Base-by-base conservation (phyloP, 305 asterid species). In the Fraxinus baroniana region DNA sequence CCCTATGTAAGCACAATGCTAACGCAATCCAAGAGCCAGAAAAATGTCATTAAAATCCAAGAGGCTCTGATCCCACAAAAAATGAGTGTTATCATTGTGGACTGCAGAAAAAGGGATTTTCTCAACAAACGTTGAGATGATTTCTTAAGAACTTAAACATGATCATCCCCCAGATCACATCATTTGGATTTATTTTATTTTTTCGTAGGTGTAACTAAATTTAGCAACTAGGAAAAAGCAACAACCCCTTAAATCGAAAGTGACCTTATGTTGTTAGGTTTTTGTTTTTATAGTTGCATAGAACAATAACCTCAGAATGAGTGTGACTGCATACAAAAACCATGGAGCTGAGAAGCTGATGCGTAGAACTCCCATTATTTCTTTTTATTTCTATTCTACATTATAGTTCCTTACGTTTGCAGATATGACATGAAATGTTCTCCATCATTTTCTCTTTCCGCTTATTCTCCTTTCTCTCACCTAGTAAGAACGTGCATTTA, bases 71-170 rank as follows among this genome's bases (percentile, higher is more conserved):
- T 7, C 20, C 33, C 76, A 26, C 30, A 74, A 55, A 36, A 80
- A 77, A 24, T 22, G 60, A 39, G 72, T 36, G 28, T 12, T 33
- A 17, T 46, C 76, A 57, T 30, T 80, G 32, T n/a, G 26, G 62
- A 55, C 15, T 71, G 80, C 72, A 30, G 35, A 26, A 28, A 68
- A 3, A 37, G 36, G 20, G 32, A 10, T 68, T 13, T 68, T 28
- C 71, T 49, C 10, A 70, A 80, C 9, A 46, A 80, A 78, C 57
- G 4, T 41, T 33, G 22, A 68, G 44, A 41, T 64, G 9, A 64
- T 64, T 64, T 26, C 74, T 66, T 28, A 32, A 57, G 44, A 32
- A 13, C 78, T 72, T 9, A 64, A 79, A 83, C 80, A 74, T 46
- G 70, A 18, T 24, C 41, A 52, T 17, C 32, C 28, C 26, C 15